Percentiles rank a stretch among this genome's conserved stretches.
Conservation (phyloP, 169 alveolate species). For the Plasmodium gonderi region DNA sequence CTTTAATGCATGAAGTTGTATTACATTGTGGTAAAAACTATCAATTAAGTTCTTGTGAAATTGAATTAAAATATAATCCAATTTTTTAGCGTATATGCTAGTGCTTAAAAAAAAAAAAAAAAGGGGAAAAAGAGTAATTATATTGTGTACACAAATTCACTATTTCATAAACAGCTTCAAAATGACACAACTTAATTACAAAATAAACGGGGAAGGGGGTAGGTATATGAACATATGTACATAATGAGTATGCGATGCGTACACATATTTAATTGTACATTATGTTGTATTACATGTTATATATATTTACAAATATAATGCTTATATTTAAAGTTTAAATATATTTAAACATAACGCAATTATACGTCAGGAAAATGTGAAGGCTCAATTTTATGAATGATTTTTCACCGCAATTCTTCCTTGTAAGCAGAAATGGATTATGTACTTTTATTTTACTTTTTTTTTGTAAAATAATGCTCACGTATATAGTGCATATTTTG, state of each 20-base stretch:
- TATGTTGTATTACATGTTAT: background rate
- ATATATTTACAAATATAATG: background rate
- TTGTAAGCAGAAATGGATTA: background rate
- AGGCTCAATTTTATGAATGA: background rate
- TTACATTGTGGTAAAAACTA: background rate
- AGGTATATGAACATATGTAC: background rate
- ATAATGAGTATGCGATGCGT: background rate
- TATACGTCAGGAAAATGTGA: background rate
- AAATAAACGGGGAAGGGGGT: constrained; percentile 3
- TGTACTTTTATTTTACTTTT: background rate
- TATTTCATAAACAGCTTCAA: constrained; percentile 61
- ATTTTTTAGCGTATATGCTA: constrained; percentile 4
- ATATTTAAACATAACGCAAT: background rate
- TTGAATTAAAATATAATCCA: constrained; percentile 20
- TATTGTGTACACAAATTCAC: constrained; percentile 8
- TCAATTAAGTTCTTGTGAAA: constrained; percentile 4
- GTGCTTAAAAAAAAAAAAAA: constrained; percentile 14
- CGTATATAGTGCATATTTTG: background rate
- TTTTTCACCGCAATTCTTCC: constrained; percentile 1
- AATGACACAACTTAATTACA: constrained; percentile 56
- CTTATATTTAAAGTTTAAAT: background rate
- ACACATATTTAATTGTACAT: too few relatives aligned
- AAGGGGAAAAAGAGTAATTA: background rate
- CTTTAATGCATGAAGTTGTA: background rate
- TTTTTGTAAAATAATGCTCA: background rate